Conservation (phyloP, 352 stramenopile genomes). For the Aphanomyces euteiches region DNA sequence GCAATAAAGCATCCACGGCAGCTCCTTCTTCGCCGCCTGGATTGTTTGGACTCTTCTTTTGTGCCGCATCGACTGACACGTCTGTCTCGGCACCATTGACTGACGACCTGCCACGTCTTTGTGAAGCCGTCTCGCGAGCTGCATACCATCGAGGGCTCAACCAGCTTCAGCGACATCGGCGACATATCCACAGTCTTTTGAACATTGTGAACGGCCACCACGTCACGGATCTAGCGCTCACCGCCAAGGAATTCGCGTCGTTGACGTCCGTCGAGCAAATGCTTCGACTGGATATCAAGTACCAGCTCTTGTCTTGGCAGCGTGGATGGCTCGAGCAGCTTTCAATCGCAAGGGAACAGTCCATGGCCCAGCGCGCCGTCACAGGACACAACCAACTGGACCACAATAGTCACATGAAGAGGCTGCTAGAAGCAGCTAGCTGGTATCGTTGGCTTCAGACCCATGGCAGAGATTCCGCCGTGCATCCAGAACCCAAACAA, state of each 20-base stretch:
- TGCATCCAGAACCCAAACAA: conserved; percentile 52
- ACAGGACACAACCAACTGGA: conserved; percentile 51
- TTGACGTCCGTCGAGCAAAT: conserved; percentile 67
- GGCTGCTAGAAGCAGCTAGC: conserved; percentile 74
- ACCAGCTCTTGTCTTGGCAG: conserved; percentile 57
- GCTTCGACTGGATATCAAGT: conserved; percentile 75
- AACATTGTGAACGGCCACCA: conserved; percentile 70
- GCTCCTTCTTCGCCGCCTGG: neutral
- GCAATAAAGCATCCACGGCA: neutral
- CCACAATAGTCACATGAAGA: conserved; percentile 50
- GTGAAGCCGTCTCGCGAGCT: conserved; percentile 50
- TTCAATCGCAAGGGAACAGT: conserved; percentile 44
- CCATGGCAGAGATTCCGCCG: conserved; percentile 28
- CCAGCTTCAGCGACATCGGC: conserved; percentile 71
- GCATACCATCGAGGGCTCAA: conserved; percentile 70
- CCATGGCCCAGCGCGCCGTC: conserved; percentile 61
- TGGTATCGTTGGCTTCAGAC: conserved; percentile 82
- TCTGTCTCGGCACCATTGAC: neutral
- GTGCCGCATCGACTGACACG: neutral
- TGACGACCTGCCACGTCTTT: conserved; percentile 57
- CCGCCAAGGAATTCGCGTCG: conserved; percentile 75
- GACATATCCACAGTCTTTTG: conserved; percentile 68
- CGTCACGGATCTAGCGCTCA: conserved; percentile 73
- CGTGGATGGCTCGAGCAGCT: conserved; percentile 54
- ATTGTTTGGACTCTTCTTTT: conserved; percentile 13